Conservation (phyloP, 2,329 filamentous ascomycete species). For the Diaporthe vaccinii region DNA sequence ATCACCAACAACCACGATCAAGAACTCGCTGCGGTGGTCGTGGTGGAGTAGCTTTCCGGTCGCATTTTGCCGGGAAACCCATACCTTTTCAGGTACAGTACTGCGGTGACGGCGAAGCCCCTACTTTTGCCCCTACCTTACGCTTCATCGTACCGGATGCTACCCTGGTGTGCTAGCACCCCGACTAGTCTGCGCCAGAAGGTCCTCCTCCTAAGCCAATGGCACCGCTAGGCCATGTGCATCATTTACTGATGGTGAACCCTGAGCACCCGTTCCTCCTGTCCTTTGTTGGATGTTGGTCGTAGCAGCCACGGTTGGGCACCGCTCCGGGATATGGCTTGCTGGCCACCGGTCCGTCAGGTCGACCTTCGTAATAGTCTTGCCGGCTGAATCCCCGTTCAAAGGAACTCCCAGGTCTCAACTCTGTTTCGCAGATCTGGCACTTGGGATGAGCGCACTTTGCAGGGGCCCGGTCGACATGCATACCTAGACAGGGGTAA, state of each 20-base stretch:
- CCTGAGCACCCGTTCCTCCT: not conserved
- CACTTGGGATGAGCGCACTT: slow-evolving; percentile 13
- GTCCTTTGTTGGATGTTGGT: not conserved
- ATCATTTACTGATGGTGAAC: slow-evolving; percentile 7
- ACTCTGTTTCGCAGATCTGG: slow-evolving; percentile 32
- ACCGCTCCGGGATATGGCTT: not conserved
- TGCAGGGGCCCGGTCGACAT: slow-evolving; percentile 25
- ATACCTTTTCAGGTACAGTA: slow-evolving; percentile 25
- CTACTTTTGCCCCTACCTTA: slow-evolving; percentile 1
- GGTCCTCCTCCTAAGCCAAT: slow-evolving; percentile 5
- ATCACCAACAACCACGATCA: not conserved
- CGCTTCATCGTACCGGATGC: slow-evolving; percentile 29
- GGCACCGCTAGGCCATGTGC: not conserved
- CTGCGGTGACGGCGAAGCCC: slow-evolving; percentile 11
- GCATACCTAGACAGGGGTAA: slow-evolving; percentile 5
- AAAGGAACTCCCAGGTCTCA: slow-evolving; percentile 26
- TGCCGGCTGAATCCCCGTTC: slow-evolving; percentile 21
- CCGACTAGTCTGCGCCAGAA: not conserved
- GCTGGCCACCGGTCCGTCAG: slow-evolving; percentile 1
- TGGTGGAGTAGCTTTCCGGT: slow-evolving; percentile 6
- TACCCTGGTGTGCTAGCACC: slow-evolving; percentile 21
- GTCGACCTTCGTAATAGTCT: not conserved
- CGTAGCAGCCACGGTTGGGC: not conserved
- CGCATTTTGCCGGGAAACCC: slow-evolving; percentile 23
- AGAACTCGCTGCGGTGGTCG: not conserved